A percentile compares a stretch with the other conserved stretches of the same genome.
phyloP scores from a whole-genome alignment of 305 asterid species.

The Withania somnifera region DNA sequence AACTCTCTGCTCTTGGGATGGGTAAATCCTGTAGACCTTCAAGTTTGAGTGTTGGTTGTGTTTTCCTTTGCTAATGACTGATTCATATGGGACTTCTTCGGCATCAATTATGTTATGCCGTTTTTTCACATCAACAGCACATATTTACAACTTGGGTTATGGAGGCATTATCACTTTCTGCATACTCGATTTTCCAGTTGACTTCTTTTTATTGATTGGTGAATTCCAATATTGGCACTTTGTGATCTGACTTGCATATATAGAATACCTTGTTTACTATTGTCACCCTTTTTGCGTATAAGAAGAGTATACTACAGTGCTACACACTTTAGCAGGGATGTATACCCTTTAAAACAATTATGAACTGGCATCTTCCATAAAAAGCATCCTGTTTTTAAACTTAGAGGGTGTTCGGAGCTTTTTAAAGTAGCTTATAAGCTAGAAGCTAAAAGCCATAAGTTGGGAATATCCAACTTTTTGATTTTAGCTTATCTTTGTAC shows the following conservation, averaged over 20 bases:
- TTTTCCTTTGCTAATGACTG: background rate
- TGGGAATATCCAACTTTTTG: too few relatives aligned
- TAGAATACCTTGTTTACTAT: background rate
- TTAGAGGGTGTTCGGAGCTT: too few relatives aligned
- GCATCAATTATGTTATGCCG: background rate
- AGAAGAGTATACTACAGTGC: background rate
- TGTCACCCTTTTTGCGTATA: background rate
- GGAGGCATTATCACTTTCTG: background rate
- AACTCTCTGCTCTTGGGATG: constrained; percentile 76
- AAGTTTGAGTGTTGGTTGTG: background rate
- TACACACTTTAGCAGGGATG: background rate
- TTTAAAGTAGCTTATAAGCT: too few relatives aligned
- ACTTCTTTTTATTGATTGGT: background rate
- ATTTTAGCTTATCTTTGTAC: too few relatives aligned
- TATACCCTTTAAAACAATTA: background rate
- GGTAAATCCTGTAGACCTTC: constrained; percentile 25
- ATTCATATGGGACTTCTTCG: background rate
- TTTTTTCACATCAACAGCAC: background rate
- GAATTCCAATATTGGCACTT: background rate
- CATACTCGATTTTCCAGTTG: background rate
- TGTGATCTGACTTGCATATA: background rate
- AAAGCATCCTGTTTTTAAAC: background rate
- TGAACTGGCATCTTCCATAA: background rate
- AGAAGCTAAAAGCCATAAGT: too few relatives aligned
- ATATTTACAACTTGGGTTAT: background rate